These are phyloP conservation scores for Penicillium desertorum DNA, from an alignment of 495 filamentous ascomycete genomes.

Conservation along the genomic window DNA sequence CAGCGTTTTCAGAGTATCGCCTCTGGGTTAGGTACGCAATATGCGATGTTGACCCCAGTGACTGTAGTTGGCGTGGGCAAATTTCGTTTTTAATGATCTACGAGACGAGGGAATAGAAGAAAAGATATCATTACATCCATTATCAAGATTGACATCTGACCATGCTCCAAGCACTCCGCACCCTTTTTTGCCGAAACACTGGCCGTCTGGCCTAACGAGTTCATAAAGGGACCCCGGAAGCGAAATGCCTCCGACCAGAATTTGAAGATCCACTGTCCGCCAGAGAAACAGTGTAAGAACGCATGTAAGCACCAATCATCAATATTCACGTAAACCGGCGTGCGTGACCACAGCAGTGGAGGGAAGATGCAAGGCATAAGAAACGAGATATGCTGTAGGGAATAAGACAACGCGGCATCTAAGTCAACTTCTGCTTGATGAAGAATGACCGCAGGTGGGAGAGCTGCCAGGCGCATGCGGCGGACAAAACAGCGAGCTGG, in stretches of 20 bases:
- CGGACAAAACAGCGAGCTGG: conserved; percentile 81
- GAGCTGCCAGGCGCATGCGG: conserved; percentile 96
- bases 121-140: conserved; percentile 38
- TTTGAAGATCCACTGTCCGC: background rate
- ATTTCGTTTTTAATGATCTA: background rate
- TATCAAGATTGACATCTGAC: conserved; percentile 34
- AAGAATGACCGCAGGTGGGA: conserved; percentile 95
- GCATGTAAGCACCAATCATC: conserved; percentile 13
- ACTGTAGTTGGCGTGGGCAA: background rate
- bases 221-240: background rate
- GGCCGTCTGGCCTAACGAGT: background rate
- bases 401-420: conserved; percentile 23
- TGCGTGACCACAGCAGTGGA: conserved; percentile 15
- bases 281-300: conserved; percentile 8
- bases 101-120: conserved; percentile 10
- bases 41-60: background rate
- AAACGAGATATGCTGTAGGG: conserved; percentile 6
- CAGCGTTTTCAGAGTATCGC: too few species aligned
- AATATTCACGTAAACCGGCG: conserved; percentile 18
- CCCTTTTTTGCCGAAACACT: conserved; percentile 16
- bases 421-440: conserved; percentile 98
- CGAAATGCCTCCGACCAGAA: background rate
- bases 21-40: too few species aligned
- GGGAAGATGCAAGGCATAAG: conserved; percentile 26
- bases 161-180: conserved; percentile 20